These are phyloP conservation scores for Madurella fahalii DNA, from an alignment of 2,329 filamentous ascomycete genomes.

Conservation along the genomic window DNA sequence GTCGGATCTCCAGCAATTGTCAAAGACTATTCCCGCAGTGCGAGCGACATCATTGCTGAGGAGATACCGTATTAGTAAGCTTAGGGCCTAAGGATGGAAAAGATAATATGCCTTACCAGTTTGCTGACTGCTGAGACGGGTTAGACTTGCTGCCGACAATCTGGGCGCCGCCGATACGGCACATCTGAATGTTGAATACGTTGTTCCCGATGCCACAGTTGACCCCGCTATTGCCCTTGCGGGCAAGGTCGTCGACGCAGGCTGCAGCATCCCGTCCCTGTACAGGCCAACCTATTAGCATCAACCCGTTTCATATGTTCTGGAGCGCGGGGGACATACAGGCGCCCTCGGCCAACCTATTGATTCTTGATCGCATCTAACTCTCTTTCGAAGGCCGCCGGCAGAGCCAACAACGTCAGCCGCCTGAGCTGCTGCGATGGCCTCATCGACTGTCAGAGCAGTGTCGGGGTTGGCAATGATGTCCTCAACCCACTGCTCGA, in stretches of 20 bases:
- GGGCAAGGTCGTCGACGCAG: constrained; percentile 1
- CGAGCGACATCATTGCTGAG: constrained; percentile 6
- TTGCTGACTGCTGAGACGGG: background rate
- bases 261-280: background rate
- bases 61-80: background rate
- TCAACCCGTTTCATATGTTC: background rate
- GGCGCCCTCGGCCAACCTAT: background rate
- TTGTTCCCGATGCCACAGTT: background rate
- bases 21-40: background rate
- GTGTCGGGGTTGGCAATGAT: constrained; percentile 9
- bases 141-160: background rate
- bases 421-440: constrained; percentile 1
- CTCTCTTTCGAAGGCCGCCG: background rate
- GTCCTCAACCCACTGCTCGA: constrained; percentile 9
- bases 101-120: background rate
- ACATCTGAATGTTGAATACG: background rate
- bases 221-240: background rate
- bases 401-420: background rate
- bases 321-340: background rate
- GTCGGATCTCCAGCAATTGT: constrained; percentile 2
- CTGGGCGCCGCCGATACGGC: background rate
- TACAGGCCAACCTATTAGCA: background rate
- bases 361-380: background rate
- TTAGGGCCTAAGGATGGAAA: background rate
- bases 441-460: constrained; percentile 6